Percentiles rank a stretch among this genome's conserved stretches.
phyloP scores from a whole-genome alignment of 2,329 filamentous ascomycete genomes.

The Pezizomycotina sp. region DNA sequence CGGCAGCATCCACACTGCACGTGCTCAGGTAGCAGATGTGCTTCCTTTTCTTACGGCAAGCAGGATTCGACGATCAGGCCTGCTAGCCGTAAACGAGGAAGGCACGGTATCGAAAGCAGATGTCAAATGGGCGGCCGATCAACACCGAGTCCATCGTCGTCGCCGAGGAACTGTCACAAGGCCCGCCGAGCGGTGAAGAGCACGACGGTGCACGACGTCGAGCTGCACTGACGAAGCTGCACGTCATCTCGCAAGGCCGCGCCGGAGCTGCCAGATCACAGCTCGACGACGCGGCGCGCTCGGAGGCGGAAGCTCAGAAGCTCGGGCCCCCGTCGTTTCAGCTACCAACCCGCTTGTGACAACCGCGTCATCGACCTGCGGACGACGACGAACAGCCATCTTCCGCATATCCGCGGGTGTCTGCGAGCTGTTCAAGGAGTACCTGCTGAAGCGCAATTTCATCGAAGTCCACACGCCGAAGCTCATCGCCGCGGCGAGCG shows the following conservation, averaged over 20 bases:
- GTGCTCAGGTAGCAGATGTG: conserved; percentile 78
- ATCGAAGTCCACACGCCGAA: conserved; percentile 78
- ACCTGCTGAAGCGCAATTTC: conserved; percentile 58
- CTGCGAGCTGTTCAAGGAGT: conserved; percentile 57
- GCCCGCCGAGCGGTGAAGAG: conserved; percentile 80
- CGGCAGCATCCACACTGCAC: conserved; percentile 70
- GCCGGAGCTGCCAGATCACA: conserved; percentile 45
- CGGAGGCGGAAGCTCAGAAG: conserved; percentile 34
- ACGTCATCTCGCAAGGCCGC: conserved; percentile 53
- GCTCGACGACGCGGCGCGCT: conserved; percentile 35
- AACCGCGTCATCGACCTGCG: conserved; percentile 88
- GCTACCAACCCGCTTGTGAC: conserved; percentile 71
- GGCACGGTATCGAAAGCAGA: conserved; percentile 62
- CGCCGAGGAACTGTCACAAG: conserved; percentile 65
- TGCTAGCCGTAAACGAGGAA: conserved; percentile 51
- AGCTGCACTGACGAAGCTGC: conserved; percentile 81
- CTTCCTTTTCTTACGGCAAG: conserved; percentile 80
- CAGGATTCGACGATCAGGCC: too few species aligned
- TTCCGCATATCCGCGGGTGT: conserved; percentile 54
- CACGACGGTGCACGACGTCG: conserved; percentile 59
- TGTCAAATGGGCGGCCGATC: conserved; percentile 77
- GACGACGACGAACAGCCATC: conserved; percentile 71
- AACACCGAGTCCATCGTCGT: conserved; percentile 67
- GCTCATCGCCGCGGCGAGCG: conserved; percentile 74
- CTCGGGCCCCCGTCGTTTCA: conserved; percentile 49